Evolutionary conservation across 148 eudicot genomes (phyloP), one percentile per base, ranked within the genome.

Genomic region (Chenopodium formosanum): DNA sequence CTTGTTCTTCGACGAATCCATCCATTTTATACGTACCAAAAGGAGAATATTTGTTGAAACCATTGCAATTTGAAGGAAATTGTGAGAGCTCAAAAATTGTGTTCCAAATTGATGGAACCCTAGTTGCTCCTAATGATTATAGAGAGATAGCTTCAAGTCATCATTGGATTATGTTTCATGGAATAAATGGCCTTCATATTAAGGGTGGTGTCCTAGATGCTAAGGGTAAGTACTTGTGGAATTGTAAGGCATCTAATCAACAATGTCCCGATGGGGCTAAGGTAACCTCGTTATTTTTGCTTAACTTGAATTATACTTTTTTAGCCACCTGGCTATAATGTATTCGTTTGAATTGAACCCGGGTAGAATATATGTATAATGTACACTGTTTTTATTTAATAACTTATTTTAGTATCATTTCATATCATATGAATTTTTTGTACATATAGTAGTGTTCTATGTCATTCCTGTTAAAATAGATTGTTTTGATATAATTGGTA

Each of bases 171-270:
- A 47, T 74, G 67, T 90, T 91, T 9, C 79, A 84, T 22, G 2
- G 13, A 5, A 86, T 88, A 9, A 63, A 75, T 62, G 86, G 88
- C 34, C 72, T 89, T 70, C 56, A 81, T 2, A 83, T 89, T 47
- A 71, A 64, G 75, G 91, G 91, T 56, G 91, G 90, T 80, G 70
- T 58, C 75, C 65, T 91, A 23, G 84, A 84, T 75, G 91, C 84
- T 56, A 87, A 78, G 77, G 91, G 88, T 0, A 11, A 85, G 22
- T 13, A 8, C 13, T 67, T 91, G 64, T 88, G 87, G 89, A 78
- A 84, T 64, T 91, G 94, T 78, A 91, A 85, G 69, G n/a, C 63
- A 1, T 32, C 77, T 62, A 52, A 17, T 1, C 27, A 75, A 9
- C 34, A 58, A 6, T 84, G 86, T 70, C 73, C 73, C 29, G 17